Evolutionary conservation across 2,329 filamentous ascomycete genomes (phyloP), one percentile per base, ranked within the genome.

Genomic region (Fusarium neocosmosporiellum): DNA sequence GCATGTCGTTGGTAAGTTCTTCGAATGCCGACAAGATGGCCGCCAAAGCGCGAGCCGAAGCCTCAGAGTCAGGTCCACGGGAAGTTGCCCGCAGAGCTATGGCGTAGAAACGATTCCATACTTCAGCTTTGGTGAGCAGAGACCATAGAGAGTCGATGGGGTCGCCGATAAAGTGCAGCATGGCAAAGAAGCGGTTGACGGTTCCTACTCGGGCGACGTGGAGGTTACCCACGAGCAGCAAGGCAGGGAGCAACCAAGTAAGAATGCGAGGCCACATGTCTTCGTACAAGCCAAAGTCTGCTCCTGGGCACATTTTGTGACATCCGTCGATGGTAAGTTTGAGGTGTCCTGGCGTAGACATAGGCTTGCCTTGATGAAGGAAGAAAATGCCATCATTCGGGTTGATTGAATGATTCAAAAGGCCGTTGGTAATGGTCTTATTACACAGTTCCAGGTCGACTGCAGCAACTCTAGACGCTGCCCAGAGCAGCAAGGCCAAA

Each of bases 311-410:
- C 11, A 37, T 54, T 16, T 59, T 29, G 4, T 33, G 18, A 20
- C 65, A 65, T 16, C 80, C 81, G 2, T 86, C 77, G 69, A 76
- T 83, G 58, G 24, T 80, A 5, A 71, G 59, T 3, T 31, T 34
- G 24, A 62, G 22, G 14, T 54, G 33, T 9, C 24, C 14, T 1
- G 4, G 43, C 9, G 39, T 13, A 9, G 59, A 62, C 59, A 53
- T 54, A 34, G 50, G 37, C 3, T 8, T 16, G 16, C 16, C 20
- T 27, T 24, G 13, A 14, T 62, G 31, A n/a, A 9, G 13, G 24
- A 36, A 31, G 33, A 62, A 62, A 22, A 62, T 62, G 6, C 7
- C 5, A 16, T 31, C 22, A 18, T 62, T 7, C 5, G 33, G 24
- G 5, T 22, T 20, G 9, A 62, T 53, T 2, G 43, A 37, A 2